Evolutionary conservation across 352 stramenopile species (phyloP).

Genomic region (Phytophthora syringae): DNA sequence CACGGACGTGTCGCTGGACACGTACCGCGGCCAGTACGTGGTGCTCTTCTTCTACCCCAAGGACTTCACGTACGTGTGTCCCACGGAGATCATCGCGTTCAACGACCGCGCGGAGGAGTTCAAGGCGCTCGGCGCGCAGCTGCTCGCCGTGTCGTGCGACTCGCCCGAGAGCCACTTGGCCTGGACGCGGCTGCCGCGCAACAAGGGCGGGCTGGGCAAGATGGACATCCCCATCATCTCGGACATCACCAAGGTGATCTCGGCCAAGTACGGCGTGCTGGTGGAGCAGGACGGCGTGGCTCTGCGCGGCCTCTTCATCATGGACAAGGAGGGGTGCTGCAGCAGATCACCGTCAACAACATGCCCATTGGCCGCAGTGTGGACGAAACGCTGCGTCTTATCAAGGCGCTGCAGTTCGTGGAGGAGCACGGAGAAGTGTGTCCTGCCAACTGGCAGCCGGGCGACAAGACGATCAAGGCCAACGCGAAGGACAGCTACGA

Average conservation of each 20-base stretch:
- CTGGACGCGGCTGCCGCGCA: constrained; percentile 88
- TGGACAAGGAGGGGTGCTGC: constrained; percentile 89
- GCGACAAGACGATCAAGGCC: constrained; percentile 89
- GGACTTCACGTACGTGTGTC: constrained; percentile 92
- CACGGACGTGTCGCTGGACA: constrained; percentile 76
- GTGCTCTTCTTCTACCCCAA: constrained; percentile 94
- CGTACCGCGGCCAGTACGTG: constrained; percentile 90
- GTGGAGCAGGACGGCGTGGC: constrained; percentile 86
- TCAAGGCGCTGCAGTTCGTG: constrained; percentile 94
- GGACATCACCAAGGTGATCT: constrained; percentile 94
- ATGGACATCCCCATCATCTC: constrained; percentile 95
- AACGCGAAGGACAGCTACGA: constrained; percentile 84
- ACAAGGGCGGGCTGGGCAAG: constrained; percentile 91
- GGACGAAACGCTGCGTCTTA: constrained; percentile 92
- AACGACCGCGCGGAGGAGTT: constrained; percentile 88
- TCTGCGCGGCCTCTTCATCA: constrained; percentile 94
- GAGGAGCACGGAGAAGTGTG: constrained; percentile 94
- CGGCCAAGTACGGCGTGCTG: constrained; percentile 91
- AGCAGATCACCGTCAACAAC: constrained; percentile 93
- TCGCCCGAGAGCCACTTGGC: constrained; percentile 91
- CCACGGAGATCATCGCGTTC: constrained; percentile 93
- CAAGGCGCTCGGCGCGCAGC: constrained; percentile 85
- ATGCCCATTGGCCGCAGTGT: constrained; percentile 92
- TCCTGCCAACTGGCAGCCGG: constrained; percentile 93
- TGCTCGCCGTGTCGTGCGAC: constrained; percentile 91